Evolutionary conservation across 345 rosid genomes (phyloP), one percentile per base, ranked within the genome.

Genomic region (Cardamine chenopodiifolia): DNA sequence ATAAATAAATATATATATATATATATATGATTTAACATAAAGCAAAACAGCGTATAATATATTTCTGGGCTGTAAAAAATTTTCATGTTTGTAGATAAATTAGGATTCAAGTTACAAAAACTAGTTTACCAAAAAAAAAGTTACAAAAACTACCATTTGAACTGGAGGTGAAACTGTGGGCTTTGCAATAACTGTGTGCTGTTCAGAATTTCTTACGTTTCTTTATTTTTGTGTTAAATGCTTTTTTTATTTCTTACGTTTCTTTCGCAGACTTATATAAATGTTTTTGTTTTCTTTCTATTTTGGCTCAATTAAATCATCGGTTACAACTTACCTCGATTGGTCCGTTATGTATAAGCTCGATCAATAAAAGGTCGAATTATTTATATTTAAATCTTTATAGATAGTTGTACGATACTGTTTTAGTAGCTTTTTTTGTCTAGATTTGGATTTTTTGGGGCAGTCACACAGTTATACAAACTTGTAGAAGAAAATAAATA

Each of bases 221-320:
- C 13, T 71, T 35, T 40, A 11, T 50, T 25, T 44, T 44, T 44
- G 2, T 45, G 8, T n/a, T 45, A 45, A 45, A 15, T 3, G 7
- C 4, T 14, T 5, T 14, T 42, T 42, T 42, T 17, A 53, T 20
- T 22, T 34, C 25, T 40, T 19, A 60, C 57, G 15, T 52, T 47
- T 9, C 44, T 67, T 29, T 55, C 34, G 53, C 34, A 47, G 40
- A 34, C 37, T 54, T 48, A 34, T 44, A 18, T 39, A 12, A 76
- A 52, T 62, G 59, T 76, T 69, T 76, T 76, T 69, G 80, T 76
- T 70, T 70, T 59, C 71, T 76, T 76, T 69, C 75, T 44, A 44
- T 7, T 34, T 55, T 76, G 80, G 60, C 49, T 54, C 66, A 23
- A 11, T 70, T 55, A 45, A 34, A 44, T 44, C 15, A 17, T 17